Evolutionary conservation across 2,329 filamentous ascomycete species (phyloP).

Genomic region (Blastomyces emzantsi): DNA sequence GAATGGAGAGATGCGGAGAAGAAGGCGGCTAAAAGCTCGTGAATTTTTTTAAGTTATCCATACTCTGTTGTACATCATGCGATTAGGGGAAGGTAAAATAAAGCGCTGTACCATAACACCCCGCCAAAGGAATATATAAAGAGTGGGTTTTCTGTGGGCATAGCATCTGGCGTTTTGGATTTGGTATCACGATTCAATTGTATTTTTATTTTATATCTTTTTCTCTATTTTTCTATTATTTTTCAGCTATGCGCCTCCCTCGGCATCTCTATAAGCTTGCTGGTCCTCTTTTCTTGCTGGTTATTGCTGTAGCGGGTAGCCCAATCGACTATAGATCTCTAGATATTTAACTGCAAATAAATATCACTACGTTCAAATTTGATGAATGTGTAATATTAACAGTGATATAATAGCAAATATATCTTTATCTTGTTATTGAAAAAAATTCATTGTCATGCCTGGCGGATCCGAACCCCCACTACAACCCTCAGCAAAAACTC

Average conservation of each 20-base stretch:
- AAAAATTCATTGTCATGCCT: background rate
- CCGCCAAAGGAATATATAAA: slow-evolving; percentile 1
- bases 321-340: background rate
- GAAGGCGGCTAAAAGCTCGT: slow-evolving; percentile 16
- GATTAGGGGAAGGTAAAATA: background rate
- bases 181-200: slow-evolving; percentile 6
- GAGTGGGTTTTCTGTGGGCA: slow-evolving; percentile 6
- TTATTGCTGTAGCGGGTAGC: background rate
- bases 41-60: background rate
- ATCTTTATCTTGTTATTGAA: background rate
- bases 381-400: background rate
- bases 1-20: slow-evolving; percentile 33
- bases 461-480: background rate
- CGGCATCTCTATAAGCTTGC: background rate
- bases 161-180: slow-evolving; percentile 13
- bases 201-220: background rate
- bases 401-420: background rate
- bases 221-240: background rate
- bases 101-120: background rate
- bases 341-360: background rate
- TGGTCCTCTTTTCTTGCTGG: too few relatives aligned
- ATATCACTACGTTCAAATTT: background rate
- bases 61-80: background rate
- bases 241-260: background rate
- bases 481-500: background rate